Base-by-base conservation (phyloP, 1,284 basidiomycete species). In the Malassezia obtusa region DNA sequence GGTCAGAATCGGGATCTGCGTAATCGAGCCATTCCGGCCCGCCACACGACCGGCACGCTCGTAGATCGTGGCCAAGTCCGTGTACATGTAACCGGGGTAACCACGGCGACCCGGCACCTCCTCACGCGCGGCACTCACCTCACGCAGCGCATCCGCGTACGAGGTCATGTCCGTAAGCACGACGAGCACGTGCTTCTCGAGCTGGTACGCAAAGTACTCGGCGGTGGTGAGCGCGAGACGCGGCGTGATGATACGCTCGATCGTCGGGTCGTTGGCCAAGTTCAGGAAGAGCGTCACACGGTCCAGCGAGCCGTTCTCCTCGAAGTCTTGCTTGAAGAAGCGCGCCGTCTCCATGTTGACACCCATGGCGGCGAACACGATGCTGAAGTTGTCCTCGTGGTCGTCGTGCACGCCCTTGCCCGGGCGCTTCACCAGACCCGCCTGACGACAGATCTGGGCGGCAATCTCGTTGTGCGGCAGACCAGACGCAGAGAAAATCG, bases 321-420 rank as follows among this genome's bases (percentile, higher is more conserved):
- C 91, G 76, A 98, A 98, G 79, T 98, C 94, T 75, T 95, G 89
- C 78, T 94, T 92, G 85, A 99, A 99, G 82, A 96, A 99, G 50
- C 94, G 84, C 28, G 94, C 94, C 8, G 94, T 98, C 77, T 98
- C 94, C 90, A 96, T 94, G 80, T 99, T 99, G 68, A 94, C 94
- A 83, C 94, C 94, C 94, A 99, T 98, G 38, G 94, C 94, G 49
- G 90, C 94, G 75, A 98, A 99, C 49, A 98, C 94, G 71, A 99
- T 92, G 49, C 89, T 92, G 81, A 99, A 99, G 78, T 99, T 98
- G 79, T 99, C 94, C 80, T 95, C 92, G 78, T 98, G 94, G 45
- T 90, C 94, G 75, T 99, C 94, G 74, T 92, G 90, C 22, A 95
- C 89, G 67, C 88, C 90, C 78, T 98, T 67, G 45, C 65, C 68